phyloP scores from a whole-genome alignment of 2,329 filamentous ascomycete species.

The Lithohypha guttulata region DNA sequence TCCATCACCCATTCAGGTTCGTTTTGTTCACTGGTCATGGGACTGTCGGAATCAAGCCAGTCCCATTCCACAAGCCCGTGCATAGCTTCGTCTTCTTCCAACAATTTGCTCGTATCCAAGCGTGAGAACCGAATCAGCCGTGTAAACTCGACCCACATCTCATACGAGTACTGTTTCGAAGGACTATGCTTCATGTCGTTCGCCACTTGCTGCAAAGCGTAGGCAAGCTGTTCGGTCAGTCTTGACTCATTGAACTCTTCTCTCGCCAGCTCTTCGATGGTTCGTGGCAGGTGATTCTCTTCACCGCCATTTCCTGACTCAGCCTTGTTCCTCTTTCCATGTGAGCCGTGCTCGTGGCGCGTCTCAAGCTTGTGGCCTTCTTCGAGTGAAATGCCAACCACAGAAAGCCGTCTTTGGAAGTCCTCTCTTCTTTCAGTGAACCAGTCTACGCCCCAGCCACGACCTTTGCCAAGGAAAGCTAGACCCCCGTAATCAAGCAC shows the following conservation, averaged over 20 bases:
- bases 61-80: constrained; percentile 57
- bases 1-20: constrained; percentile 60
- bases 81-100: constrained; percentile 41
- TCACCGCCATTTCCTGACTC: constrained; percentile 7
- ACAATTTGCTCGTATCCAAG: constrained; percentile 17
- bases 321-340: constrained; percentile 9
- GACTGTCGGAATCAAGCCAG: constrained; percentile 60
- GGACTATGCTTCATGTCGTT: constrained; percentile 49
- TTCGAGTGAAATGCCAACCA: background rate
- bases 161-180: constrained; percentile 60
- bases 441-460: constrained; percentile 8
- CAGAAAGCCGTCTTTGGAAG: constrained; percentile 2
- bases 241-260: constrained; percentile 44
- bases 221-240: constrained; percentile 51
- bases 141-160: constrained; percentile 80
- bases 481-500: constrained; percentile 53
- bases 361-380: constrained; percentile 1
- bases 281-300: constrained; percentile 9
- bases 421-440: constrained; percentile 5
- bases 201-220: constrained; percentile 58
- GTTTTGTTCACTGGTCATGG: constrained; percentile 51
- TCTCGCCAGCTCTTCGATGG: constrained; percentile 37
- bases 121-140: constrained; percentile 54
- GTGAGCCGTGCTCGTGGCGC: constrained; percentile 25
- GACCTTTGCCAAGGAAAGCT: constrained; percentile 50